Conservation (phyloP, 1,284 basidiomycete genomes). For the Papiliotrema terrestris region DNA sequence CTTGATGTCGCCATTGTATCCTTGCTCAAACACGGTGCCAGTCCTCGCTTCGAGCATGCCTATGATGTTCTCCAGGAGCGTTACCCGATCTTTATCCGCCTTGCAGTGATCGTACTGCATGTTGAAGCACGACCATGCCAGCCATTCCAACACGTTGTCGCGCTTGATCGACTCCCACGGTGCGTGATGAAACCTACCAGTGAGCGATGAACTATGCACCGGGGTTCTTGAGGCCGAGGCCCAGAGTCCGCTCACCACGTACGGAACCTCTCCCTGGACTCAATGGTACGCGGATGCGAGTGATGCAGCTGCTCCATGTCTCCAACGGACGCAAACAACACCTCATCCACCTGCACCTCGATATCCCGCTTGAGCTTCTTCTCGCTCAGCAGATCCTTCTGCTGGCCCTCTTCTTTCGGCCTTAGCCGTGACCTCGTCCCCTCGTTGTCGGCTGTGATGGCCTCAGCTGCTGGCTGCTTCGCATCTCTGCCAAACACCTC, state of each 20-base stretch:
- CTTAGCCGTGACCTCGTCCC: no score
- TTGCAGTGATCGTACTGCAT: constrained; percentile 51
- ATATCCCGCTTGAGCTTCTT: constrained; percentile 21
- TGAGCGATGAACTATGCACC: neutral
- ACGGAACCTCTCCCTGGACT: constrained; percentile 46
- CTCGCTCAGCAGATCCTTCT: constrained; percentile 13
- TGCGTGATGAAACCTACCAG: constrained; percentile 63
- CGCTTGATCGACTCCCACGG: constrained; percentile 68
- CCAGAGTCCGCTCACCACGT: constrained; percentile 49
- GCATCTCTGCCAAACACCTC: no score
- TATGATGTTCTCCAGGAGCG: constrained; percentile 59
- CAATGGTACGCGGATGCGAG: constrained; percentile 41
- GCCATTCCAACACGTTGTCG: constrained; percentile 69
- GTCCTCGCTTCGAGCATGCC: constrained; percentile 67
- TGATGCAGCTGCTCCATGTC: constrained; percentile 25
- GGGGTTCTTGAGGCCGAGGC: no score
- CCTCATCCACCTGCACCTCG: constrained; percentile 17
- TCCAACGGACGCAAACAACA: constrained; percentile 9
- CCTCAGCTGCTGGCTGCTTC: no score
- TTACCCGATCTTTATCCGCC: constrained; percentile 53
- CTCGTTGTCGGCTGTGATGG: no score
- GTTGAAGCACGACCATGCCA: constrained; percentile 81
- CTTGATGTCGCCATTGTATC: constrained; percentile 57
- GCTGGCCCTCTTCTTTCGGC: no score
- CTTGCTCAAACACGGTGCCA: constrained; percentile 63